Evolutionary conservation across 2,329 filamentous ascomycete species (phyloP).

Genomic region (Lachnellula subtilissima): DNA sequence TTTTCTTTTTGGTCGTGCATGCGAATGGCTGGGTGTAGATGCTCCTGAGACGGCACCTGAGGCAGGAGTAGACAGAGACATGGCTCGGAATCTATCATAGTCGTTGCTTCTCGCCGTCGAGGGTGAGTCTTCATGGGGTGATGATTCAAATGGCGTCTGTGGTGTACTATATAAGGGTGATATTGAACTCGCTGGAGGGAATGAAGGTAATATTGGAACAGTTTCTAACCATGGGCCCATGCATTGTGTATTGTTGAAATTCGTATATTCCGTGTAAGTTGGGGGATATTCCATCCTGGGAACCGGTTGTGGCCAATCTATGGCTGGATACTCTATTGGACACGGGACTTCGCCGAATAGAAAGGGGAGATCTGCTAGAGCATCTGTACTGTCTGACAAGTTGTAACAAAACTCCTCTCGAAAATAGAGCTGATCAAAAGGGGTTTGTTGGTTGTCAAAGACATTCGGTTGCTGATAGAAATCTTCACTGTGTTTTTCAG

Average conservation of each 20-base stretch:
- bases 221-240: not conserved
- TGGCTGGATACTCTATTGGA: not conserved
- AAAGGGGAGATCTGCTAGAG: not conserved
- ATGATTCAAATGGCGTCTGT: not conserved
- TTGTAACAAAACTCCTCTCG: not conserved
- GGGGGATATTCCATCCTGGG: not conserved
- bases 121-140: not conserved
- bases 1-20: too few species aligned
- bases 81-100: too few species aligned
- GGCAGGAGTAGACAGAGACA: too few species aligned
- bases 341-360: not conserved
- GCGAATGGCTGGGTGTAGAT: too few species aligned
- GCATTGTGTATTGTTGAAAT: not conserved
- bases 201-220: not conserved
- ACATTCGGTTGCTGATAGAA: not conserved
- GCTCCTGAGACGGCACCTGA: too few species aligned
- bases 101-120: too few species aligned
- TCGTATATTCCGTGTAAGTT: not conserved
- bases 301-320: not conserved
- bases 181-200: not conserved
- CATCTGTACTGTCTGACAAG: not conserved
- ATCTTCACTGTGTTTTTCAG: not conserved
- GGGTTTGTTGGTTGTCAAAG: not conserved
- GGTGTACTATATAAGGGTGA: not conserved
- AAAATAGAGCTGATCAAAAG: not conserved